phyloP scores from a whole-genome alignment of 106 monocot genomes.

The Platanthera guangdongensis region DNA sequence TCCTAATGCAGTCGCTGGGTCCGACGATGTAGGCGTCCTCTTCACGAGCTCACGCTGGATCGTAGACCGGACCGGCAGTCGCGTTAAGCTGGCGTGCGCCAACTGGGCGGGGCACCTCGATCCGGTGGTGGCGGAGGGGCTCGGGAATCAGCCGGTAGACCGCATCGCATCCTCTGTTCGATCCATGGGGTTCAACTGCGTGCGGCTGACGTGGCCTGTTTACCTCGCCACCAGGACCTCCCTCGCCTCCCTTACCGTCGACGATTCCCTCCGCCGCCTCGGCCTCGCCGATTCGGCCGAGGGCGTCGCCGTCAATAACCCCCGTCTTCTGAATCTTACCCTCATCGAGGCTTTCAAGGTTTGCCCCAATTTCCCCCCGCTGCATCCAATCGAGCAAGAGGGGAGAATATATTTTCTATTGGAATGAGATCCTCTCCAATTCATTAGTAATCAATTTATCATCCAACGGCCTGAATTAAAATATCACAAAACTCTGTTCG shows the following conservation, averaged over 20 bases:
- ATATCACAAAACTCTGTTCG: too few species aligned
- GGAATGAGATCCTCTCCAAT: too few species aligned
- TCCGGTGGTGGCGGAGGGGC: conserved; percentile 59
- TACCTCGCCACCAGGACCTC: conserved; percentile 34
- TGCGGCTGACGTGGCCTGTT: conserved; percentile 61
- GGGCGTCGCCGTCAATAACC: conserved; percentile 35
- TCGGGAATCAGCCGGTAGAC: conserved; percentile 44
- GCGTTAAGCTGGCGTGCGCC: conserved; percentile 73
- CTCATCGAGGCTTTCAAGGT: conserved; percentile 40
- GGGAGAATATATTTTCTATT: too few species aligned
- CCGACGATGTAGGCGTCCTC: conserved; percentile 13
- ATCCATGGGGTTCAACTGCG: conserved; percentile 82
- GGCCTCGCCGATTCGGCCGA: conserved; percentile 28
- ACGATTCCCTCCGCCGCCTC: conserved; percentile 28
- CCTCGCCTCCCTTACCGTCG: conserved; percentile 32
- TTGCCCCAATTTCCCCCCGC: neutral
- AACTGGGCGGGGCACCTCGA: conserved; percentile 77
- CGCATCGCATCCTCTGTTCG: conserved; percentile 26
- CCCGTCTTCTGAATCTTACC: conserved; percentile 16
- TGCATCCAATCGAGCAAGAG: too few species aligned
- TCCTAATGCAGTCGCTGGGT: neutral
- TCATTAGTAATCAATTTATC: too few species aligned
- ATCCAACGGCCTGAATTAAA: too few species aligned
- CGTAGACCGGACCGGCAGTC: conserved; percentile 36
- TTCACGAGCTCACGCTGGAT: conserved; percentile 61